Conservation (phyloP, 2,329 filamentous ascomycete genomes). For the Colletotrichum tanaceti region DNA sequence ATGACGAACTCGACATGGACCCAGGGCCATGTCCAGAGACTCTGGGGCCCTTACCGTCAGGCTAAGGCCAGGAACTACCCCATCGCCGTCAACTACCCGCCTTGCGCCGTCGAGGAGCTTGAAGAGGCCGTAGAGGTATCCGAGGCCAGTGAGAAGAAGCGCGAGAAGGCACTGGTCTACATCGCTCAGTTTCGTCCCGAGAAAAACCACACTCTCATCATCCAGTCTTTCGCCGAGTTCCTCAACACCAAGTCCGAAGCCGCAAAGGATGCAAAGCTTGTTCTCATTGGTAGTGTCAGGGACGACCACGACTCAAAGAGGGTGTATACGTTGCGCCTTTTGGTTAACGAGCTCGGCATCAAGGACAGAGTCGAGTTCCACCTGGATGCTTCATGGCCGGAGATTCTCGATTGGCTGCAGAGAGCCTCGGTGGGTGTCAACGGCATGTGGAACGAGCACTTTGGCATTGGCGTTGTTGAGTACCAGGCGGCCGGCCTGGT, state of each 20-base stretch:
- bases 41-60: conserved; percentile 76
- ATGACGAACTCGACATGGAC: conserved; percentile 99
- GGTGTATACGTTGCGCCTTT: conserved; percentile 87
- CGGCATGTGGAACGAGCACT: conserved; percentile 99
- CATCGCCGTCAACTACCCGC: conserved; percentile 87
- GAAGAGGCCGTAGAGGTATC: conserved; percentile 79
- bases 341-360: conserved; percentile 87
- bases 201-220: conserved; percentile 91
- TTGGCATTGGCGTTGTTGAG: conserved; percentile 97
- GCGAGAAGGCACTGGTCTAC: conserved; percentile 83
- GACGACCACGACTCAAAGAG: conserved; percentile 82
- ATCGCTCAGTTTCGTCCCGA: conserved; percentile 98
- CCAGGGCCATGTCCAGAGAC: conserved; percentile 79
- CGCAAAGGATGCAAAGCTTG: conserved; percentile 71
- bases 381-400: conserved; percentile 88
- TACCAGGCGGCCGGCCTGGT: conserved; percentile 96
- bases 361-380: conserved; percentile 88
- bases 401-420: conserved; percentile 83
- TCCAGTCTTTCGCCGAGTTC: conserved; percentile 86
- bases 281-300: conserved; percentile 92
- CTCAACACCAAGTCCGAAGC: conserved; percentile 66
- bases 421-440: conserved; percentile 89
- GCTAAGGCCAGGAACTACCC: conserved; percentile 59
- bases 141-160: conserved; percentile 72
- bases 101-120: conserved; percentile 89